Conservation (phyloP, 164 flowering plant species). For the Vitis cinerea region DNA sequence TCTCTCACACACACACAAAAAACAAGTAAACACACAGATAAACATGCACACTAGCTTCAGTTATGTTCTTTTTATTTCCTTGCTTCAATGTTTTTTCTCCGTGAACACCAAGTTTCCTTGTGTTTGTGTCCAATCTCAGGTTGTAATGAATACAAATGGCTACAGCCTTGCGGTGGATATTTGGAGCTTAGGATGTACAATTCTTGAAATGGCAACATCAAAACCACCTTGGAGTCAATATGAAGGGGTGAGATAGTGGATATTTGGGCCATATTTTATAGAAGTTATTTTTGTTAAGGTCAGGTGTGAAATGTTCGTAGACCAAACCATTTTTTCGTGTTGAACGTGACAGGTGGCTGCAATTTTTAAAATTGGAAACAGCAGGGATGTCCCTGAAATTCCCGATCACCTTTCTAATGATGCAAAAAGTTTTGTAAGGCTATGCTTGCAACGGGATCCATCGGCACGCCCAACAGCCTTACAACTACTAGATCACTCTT, state of each 20-base stretch:
- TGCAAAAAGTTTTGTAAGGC: constrained; percentile 67
- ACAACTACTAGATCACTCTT: constrained; percentile 67
- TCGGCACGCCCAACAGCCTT: constrained; percentile 70
- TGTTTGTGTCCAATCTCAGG: constrained; percentile 39
- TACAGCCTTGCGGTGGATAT: constrained; percentile 88
- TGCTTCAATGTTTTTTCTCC: not conserved
- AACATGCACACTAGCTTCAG: not conserved
- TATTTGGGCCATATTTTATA: not conserved
- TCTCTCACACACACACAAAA: not conserved
- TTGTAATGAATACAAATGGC: constrained; percentile 84
- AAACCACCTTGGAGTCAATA: constrained; percentile 98
- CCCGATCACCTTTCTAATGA: constrained; percentile 76
- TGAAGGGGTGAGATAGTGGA: constrained; percentile 73
- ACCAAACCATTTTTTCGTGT: constrained; percentile 8
- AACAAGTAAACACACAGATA: too few species aligned
- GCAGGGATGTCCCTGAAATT: constrained; percentile 84
- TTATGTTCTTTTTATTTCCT: not conserved
- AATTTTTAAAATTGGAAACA: constrained; percentile 95
- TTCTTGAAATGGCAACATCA: constrained; percentile 94
- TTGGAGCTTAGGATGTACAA: constrained; percentile 97
- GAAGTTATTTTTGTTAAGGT: not conserved
- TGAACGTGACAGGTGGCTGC: constrained; percentile 76
- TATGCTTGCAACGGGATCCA: constrained; percentile 87
- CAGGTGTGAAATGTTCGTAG: constrained; percentile 1
- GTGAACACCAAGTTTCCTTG: not conserved